These are phyloP conservation scores for Piper betle DNA, from an alignment of 164 flowering plant species.

Conservation along the genomic window DNA sequence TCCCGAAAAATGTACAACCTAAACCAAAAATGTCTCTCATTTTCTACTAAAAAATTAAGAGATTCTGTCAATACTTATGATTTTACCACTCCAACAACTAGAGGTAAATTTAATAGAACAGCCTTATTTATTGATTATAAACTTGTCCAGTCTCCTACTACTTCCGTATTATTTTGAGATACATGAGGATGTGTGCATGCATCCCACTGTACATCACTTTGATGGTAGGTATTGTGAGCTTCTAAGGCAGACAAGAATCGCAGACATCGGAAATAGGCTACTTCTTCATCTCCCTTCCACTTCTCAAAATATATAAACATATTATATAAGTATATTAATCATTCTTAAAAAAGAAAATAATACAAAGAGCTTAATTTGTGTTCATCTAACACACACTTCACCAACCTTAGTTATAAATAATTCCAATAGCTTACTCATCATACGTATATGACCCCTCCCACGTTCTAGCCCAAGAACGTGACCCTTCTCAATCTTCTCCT, in stretches of 20 bases:
- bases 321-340: too few species aligned
- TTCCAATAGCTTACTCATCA: background rate
- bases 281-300: background rate
- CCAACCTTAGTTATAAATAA: background rate
- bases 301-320: too few species aligned
- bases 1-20: too few species aligned
- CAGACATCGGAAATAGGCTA: slow-evolving; percentile 1
- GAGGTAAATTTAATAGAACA: too few species aligned
- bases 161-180: too few species aligned
- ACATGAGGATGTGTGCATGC: too few species aligned
- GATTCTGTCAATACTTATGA: too few species aligned
- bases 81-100: too few species aligned
- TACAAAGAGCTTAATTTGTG: background rate
- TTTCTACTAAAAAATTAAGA: too few species aligned
- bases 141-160: too few species aligned
- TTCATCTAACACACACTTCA: background rate
- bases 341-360: background rate
- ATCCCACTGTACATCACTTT: background rate
- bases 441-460: background rate
- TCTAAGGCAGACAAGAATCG: slow-evolving; percentile 1
- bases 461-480: background rate
- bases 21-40: too few species aligned
- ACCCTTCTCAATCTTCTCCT: background rate
- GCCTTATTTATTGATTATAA: too few species aligned
- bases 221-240: background rate